Base-by-base conservation (phyloP, 164 flowering plant genomes). In the Dillenia turbinata region DNA sequence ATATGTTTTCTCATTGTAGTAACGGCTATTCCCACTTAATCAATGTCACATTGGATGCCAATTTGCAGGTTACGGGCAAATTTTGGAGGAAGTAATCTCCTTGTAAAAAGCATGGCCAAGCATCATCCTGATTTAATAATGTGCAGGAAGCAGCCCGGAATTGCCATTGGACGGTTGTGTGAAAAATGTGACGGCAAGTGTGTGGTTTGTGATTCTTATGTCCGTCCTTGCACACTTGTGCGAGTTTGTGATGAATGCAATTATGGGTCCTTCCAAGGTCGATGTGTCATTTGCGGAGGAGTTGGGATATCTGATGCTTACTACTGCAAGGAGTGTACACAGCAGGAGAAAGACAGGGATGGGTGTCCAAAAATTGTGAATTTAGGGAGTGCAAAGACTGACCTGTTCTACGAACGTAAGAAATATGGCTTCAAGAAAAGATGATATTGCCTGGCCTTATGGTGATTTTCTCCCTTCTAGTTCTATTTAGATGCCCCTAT, bases 271-370 rank as follows among this genome's bases (percentile, higher is more conserved):
- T 85, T 83, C 60, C 84, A 81, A 57, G 87, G 89, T 26, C 71
- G 87, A 2, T 85, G 90, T 67, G 85, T 83, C 57, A 85, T 85
- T 63, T 85, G 90, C 64, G 90, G 87, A 59, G 87, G 86, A 44
- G 85, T 80, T 10, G 89, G 86, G 55, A 80, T 85, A 13, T 85
- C 89, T 16, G 90, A 83, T 79, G 85, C 90, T 12, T 83, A 85
- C 73, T 83, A 81, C 68, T 81, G 90, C 79, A 85, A 83, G 52
- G 87, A 85, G 73, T 85, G 90, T 46, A 85, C 90, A 3, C 90
- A 85, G 58, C 87, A 85, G 70, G 85, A 85, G 74, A 85, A 85
- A 51, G 90, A 83, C 49, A 62, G 90, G 47, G 90, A 85, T 71
- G 90, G 87, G 22, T 85, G 87, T 62, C 87, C 87, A 0, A 83